Conservation (phyloP, 179 eudicot species). For the Spergularia azorica region DNA sequence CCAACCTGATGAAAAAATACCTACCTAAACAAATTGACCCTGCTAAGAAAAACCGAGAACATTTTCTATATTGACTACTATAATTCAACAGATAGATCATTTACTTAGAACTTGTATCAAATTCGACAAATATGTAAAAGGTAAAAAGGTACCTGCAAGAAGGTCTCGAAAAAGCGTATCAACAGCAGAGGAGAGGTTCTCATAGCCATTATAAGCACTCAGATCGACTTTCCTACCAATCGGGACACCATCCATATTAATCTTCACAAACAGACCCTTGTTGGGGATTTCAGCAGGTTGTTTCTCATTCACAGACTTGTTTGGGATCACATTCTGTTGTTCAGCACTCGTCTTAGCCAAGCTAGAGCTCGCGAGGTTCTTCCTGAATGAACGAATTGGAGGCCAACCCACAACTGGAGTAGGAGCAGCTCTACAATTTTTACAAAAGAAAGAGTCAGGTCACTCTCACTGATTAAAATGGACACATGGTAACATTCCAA, state of each 20-base stretch:
- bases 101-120: neutral
- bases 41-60: neutral
- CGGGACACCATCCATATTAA: conserved; percentile 96
- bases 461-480: neutral
- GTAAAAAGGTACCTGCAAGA: conserved; percentile 59
- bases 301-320: conserved; percentile 35
- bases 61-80: neutral
- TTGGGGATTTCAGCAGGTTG: conserved; percentile 35
- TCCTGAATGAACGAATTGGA: conserved; percentile 86
- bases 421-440: conserved; percentile 63
- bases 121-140: neutral
- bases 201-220: conserved; percentile 63
- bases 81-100: neutral
- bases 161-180: conserved; percentile 87
- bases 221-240: conserved; percentile 97
- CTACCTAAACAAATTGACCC: conserved; percentile 27
- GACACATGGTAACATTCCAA: too few species aligned
- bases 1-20: conserved; percentile 24
- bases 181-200: conserved; percentile 70
- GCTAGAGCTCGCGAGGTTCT: conserved; percentile 71
- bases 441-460: neutral
- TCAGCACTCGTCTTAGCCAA: conserved; percentile 52
- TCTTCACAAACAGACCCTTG: conserved; percentile 89
- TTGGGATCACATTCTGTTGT: conserved; percentile 32
- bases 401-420: conserved; percentile 97